Evolutionary conservation across 1,284 basidiomycete genomes (phyloP).

Genomic region (Amylostereum areolatum): DNA sequence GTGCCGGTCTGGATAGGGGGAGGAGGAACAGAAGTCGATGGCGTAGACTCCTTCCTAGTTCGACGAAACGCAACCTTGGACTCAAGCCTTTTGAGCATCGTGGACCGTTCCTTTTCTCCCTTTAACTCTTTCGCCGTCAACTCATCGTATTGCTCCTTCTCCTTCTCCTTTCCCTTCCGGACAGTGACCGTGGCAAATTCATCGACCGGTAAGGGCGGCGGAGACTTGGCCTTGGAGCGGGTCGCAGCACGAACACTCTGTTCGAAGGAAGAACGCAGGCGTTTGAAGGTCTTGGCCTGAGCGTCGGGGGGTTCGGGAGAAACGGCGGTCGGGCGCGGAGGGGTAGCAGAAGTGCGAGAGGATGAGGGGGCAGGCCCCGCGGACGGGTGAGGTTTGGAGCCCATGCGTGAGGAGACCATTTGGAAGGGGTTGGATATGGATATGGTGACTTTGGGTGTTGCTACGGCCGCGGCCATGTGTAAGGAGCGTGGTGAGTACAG

Average conservation of each 20-base stretch:
- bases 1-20: slow-evolving; percentile 23
- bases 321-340: slow-evolving; percentile 6
- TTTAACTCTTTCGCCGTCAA: slow-evolving; percentile 32
- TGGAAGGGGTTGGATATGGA: slow-evolving; percentile 40
- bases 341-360: slow-evolving; percentile 28
- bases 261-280: slow-evolving; percentile 60
- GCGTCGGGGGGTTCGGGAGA: slow-evolving; percentile 23
- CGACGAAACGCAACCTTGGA: slow-evolving; percentile 53
- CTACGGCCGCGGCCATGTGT: slow-evolving; percentile 42
- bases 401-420: slow-evolving; percentile 38
- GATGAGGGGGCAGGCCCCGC: slow-evolving; percentile 31
- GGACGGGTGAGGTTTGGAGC: slow-evolving; percentile 24
- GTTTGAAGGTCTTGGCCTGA: slow-evolving; percentile 51
- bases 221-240: slow-evolving; percentile 40
- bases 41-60: slow-evolving; percentile 35
- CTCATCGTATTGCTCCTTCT: not conserved
- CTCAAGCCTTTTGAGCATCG: slow-evolving; percentile 33
- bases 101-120: slow-evolving; percentile 34
- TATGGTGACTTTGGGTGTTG: slow-evolving; percentile 30
- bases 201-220: slow-evolving; percentile 27
- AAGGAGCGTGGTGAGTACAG: too few relatives aligned
- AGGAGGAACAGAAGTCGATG: slow-evolving; percentile 35
- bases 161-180: slow-evolving; percentile 32
- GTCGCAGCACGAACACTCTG: slow-evolving; percentile 59
- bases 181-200: slow-evolving; percentile 34